These are phyloP conservation scores for Xanthoconium separans DNA, from an alignment of 1,284 basidiomycete genomes.

Conservation along the genomic window DNA sequence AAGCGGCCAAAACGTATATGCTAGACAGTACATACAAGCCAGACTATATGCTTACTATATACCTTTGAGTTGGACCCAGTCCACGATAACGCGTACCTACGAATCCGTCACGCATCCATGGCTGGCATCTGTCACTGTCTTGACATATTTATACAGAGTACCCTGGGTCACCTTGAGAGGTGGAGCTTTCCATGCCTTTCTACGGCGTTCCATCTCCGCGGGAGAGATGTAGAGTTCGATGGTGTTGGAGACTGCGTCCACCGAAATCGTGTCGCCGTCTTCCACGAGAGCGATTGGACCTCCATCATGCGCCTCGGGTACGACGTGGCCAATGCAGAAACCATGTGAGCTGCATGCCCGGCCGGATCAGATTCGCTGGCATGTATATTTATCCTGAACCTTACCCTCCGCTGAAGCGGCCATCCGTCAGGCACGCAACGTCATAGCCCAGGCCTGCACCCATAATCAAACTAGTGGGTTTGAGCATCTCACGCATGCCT, in stretches of 20 bases:
- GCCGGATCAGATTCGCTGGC: conserved; percentile 14
- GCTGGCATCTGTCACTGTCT: conserved; percentile 83
- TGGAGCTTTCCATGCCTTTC: conserved; percentile 72
- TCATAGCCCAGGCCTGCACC: conserved; percentile 90
- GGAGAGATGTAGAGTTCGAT: conserved; percentile 72
- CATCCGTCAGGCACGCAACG: conserved; percentile 91
- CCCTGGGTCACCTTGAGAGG: conserved; percentile 85
- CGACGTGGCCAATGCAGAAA: conserved; percentile 91
- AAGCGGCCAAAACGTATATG: conserved; percentile 7
- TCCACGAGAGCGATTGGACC: conserved; percentile 88
- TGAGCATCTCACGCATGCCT: conserved; percentile 95
- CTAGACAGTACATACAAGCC: conserved; percentile 2
- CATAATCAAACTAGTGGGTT: conserved; percentile 88
- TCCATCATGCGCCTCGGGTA: conserved; percentile 86
- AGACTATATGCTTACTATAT: not conserved
- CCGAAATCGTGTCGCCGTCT: conserved; percentile 85
- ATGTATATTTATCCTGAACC: conserved; percentile 27
- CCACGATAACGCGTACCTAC: conserved; percentile 35
- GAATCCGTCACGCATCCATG: conserved; percentile 87
- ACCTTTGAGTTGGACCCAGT: conserved; percentile 11
- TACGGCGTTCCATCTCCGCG: conserved; percentile 70
- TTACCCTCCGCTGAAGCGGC: conserved; percentile 91
- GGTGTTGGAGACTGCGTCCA: conserved; percentile 84
- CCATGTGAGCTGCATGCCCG: conserved; percentile 66
- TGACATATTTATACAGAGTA: conserved; percentile 86